Evolutionary conservation across 2,329 filamentous ascomycete genomes (phyloP).

Genomic region (Nannizziopsis barbatae): DNA sequence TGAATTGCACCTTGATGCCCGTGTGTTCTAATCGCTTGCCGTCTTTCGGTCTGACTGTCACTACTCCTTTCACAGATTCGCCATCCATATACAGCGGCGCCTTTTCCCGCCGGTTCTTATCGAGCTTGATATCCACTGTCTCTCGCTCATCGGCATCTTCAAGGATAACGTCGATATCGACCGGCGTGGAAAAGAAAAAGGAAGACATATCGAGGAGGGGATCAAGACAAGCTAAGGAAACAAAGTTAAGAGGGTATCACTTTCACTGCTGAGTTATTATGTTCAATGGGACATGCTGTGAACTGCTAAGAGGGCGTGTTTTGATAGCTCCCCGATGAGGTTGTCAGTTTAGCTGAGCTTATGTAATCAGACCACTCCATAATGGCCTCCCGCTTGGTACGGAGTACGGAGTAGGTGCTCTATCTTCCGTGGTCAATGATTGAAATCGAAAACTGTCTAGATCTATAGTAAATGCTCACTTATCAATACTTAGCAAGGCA

Average conservation of each 20-base stretch:
- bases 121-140: conserved; percentile 94
- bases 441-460: too few relatives aligned
- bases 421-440: too few relatives aligned
- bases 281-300: too few relatives aligned
- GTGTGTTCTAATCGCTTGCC: conserved; percentile 96
- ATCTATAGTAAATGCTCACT: too few relatives aligned
- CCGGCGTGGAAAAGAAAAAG: conserved; percentile 95
- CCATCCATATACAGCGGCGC: conserved; percentile 95
- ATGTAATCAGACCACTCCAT: too few relatives aligned
- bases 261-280: too few relatives aligned
- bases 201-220: conserved; percentile 61
- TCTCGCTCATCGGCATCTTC: conserved; percentile 88
- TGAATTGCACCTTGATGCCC: conserved; percentile 99
- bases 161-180: conserved; percentile 97
- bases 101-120: conserved; percentile 96
- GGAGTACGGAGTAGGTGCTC: too few relatives aligned
- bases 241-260: background rate
- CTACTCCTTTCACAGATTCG: conserved; percentile 91
- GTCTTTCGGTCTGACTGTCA: conserved; percentile 93
- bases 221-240: background rate
- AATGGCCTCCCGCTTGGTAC: too few relatives aligned
- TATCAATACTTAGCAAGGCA: too few relatives aligned
- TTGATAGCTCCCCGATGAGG: too few relatives aligned
- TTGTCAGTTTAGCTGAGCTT: too few relatives aligned
- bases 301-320: too few relatives aligned